Percentiles rank a stretch among this genome's conserved stretches.
These are phyloP conservation scores for Poteriospumella lacustris DNA, from an alignment of 108 stramenopile species.

Conservation along the genomic window DNA sequence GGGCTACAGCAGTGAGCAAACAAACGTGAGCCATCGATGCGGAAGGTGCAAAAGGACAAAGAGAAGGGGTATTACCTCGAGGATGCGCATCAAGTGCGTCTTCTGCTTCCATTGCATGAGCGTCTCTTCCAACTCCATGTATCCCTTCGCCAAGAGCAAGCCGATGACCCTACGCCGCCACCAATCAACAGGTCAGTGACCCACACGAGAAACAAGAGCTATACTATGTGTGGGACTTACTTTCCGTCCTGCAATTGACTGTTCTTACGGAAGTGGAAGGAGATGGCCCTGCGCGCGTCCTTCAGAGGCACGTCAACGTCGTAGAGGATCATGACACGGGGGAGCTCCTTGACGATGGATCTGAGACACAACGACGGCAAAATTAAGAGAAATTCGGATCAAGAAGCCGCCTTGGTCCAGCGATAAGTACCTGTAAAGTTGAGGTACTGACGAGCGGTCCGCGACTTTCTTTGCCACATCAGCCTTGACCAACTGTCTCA, in stretches of 20 bases:
- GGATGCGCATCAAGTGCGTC: slow-evolving; percentile 68
- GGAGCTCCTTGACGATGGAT: slow-evolving; percentile 57
- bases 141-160: slow-evolving; percentile 79
- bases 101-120: slow-evolving; percentile 85
- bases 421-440: not conserved
- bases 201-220: not conserved
- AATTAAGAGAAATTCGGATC: not conserved
- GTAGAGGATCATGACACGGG: slow-evolving; percentile 77
- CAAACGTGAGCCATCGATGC: not conserved
- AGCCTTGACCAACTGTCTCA: not conserved
- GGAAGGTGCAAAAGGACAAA: not conserved
- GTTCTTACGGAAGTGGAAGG: slow-evolving; percentile 64
- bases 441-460: not conserved
- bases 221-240: not conserved
- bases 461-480: not conserved
- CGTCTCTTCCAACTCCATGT: slow-evolving; percentile 77
- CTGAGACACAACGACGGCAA: not conserved
- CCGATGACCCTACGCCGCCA: slow-evolving; percentile 54
- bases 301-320: slow-evolving; percentile 73
- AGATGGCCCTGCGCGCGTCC: slow-evolving; percentile 61
- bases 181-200: not conserved
- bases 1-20: not conserved
- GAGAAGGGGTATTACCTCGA: slow-evolving; percentile 50
- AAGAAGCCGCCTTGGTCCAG: not conserved
- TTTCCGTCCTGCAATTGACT: slow-evolving; percentile 61